A percentile compares a stretch with the other conserved stretches of the same genome.
These are phyloP conservation scores for Pseudogymnoascus verrucosus DNA, from an alignment of 2,329 filamentous ascomycete genomes.

Conservation along the genomic window DNA sequence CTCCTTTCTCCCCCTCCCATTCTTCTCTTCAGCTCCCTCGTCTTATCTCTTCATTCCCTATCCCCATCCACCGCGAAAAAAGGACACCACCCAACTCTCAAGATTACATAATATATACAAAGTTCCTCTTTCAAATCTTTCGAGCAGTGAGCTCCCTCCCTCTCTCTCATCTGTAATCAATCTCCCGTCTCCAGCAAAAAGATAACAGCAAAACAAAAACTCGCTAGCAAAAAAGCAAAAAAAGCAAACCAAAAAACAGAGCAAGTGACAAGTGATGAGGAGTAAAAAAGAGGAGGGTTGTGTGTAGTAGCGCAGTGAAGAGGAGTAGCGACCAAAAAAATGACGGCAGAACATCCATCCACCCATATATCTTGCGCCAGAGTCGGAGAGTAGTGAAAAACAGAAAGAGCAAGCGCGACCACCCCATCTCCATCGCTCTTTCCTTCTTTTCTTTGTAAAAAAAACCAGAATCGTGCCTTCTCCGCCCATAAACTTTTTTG, in stretches of 20 bases:
- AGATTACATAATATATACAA: slow-evolving; percentile 6
- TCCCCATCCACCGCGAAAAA: neutral
- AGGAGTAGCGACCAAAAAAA: neutral
- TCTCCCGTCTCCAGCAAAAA: neutral
- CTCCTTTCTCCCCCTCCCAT: neutral
- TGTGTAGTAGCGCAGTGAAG: neutral
- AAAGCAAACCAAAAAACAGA: neutral
- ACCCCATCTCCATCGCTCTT: neutral
- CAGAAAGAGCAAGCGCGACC: neutral
- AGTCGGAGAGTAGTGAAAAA: neutral
- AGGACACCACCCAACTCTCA: neutral
- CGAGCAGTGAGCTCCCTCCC: neutral
- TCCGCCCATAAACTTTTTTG: neutral
- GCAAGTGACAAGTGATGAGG: too few relatives aligned
- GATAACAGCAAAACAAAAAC: neutral
- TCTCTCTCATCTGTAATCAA: neutral
- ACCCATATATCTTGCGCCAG: slow-evolving; percentile 1
- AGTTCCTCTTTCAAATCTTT: neutral
- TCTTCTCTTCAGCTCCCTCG: neutral
- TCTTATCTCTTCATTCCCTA: neutral
- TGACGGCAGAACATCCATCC: neutral
- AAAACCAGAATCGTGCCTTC: neutral
- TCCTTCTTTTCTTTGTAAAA: neutral
- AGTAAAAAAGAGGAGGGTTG: neutral
- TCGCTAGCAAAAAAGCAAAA: neutral